Conservation (phyloP, 148 eudicot genomes). For the Camellia granthamiana region DNA sequence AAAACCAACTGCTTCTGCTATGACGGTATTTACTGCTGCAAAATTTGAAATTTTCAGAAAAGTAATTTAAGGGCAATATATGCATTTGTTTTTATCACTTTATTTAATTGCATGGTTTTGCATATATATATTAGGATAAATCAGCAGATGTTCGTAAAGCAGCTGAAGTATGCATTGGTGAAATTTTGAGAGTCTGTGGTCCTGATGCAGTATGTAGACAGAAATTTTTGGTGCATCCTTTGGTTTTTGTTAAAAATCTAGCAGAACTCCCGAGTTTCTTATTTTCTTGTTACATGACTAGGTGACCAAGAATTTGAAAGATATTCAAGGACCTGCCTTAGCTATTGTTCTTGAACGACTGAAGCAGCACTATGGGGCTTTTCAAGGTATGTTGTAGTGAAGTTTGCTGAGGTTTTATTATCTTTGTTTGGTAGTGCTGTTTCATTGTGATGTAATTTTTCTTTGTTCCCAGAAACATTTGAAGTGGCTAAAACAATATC, state of each 20-base stretch:
- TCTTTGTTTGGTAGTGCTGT: not conserved
- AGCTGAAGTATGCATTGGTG: conserved; percentile 81
- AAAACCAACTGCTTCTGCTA: conserved; percentile 70
- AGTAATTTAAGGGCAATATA: not conserved
- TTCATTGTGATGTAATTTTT: conserved; percentile 9
- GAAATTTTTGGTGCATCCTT: not conserved
- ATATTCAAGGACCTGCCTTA: conserved; percentile 91
- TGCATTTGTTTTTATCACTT: not conserved
- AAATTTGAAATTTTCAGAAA: not conserved
- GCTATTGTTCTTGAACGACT: conserved; percentile 72
- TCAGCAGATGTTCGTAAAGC: conserved; percentile 99
- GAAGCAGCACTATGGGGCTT: conserved; percentile 54
- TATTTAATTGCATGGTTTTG: not conserved
- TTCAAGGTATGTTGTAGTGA: conserved; percentile 48
- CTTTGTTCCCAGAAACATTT: conserved; percentile 43
- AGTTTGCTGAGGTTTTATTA: not conserved
- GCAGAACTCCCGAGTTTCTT: not conserved
- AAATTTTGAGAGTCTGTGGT: conserved; percentile 77
- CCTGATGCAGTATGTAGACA: conserved; percentile 54
- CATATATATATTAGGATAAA: conserved; percentile 65
- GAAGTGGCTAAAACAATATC: conserved; percentile 51
- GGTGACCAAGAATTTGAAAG: conserved; percentile 84
- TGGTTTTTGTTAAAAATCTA: not conserved
- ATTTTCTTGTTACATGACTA: conserved; percentile 21
- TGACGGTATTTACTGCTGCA: conserved; percentile 59